Conservation (phyloP, 169 alveolate genomes). For the Blepharisma undulans region DNA sequence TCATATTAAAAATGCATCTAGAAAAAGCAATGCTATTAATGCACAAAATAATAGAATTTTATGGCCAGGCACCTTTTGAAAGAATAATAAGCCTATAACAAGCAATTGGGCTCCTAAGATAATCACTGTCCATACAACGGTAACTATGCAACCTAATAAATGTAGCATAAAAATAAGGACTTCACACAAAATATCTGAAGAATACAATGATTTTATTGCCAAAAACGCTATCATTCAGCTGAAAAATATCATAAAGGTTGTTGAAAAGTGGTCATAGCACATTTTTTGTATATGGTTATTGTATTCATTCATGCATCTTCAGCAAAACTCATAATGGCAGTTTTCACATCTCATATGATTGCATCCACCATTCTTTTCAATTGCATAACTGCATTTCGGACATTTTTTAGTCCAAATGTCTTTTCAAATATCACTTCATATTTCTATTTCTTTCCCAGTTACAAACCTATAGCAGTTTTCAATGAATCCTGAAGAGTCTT, state of each 20-base stretch:
- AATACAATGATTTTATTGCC: neutral
- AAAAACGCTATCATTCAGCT: neutral
- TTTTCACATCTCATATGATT: conserved; percentile 38
- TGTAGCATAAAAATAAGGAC: neutral
- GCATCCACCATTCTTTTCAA: conserved; percentile 42
- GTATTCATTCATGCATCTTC: conserved; percentile 50
- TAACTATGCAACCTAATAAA: neutral
- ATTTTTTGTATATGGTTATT: neutral
- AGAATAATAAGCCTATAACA: neutral
- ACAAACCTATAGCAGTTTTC: neutral
- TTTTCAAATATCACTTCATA: conserved; percentile 1
- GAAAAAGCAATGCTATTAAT: neutral
- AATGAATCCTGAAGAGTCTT: neutral
- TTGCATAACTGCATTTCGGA: conserved; percentile 14
- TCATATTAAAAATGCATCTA: neutral
- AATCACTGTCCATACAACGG: neutral
- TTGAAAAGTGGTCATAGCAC: neutral
- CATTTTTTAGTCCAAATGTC: conserved; percentile 40
- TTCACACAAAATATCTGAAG: neutral
- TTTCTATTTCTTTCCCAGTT: neutral
- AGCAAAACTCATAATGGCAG: conserved; percentile 53
- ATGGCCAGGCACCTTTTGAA: neutral
- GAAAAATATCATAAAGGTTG: neutral
- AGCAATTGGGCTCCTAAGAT: neutral
- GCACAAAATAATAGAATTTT: neutral